Evolutionary conservation across 768 basidiomycete genomes (phyloP), one percentile per base, ranked within the genome.

Genomic region (Candolleomyces eurysporus): DNA sequence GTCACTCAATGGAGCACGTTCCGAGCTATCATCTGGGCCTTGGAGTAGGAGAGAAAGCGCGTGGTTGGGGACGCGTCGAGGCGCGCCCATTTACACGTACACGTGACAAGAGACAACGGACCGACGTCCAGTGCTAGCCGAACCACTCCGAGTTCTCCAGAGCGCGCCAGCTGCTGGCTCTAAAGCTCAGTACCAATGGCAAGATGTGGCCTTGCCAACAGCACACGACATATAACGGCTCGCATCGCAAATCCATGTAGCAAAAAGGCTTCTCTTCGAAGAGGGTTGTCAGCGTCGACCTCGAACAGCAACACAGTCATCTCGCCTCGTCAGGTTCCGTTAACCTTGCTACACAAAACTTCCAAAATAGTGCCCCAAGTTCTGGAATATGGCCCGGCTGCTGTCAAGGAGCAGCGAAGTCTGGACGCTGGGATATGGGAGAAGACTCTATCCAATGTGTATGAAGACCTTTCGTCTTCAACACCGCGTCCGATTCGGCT

Each of bases 341-440:
- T 83, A 54, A 80, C 78, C 7, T 65, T 85, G 11, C 70, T 87
- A 39, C 81, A 85, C 67, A 84, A 81, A 69, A 79, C 79, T 0
- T 71, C 71, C 8, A 70, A 76, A 5, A 65, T 87, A 3, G 61
- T 87, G 8, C 83, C 82, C 42, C 76, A 77, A 32, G 71, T 79
- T 17, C 75, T 83, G 42, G 69, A 63, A n/a, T 56, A 42, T 56
- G 54, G 60, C 58, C 31, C 61, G 50, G 3, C 63, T 39, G 32
- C 30, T 21, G 58, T 46, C 62, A 66, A 14, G 61, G 53, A 51
- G 59, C 4, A 26, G 21, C 40, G 64, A 21, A 26, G 63, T 14
- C 62, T 70, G 31, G 68, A 64, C 43, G 48, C 63, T 5, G 74
- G 75, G n/a, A 76, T 77, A 63, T 88, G 85, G 86, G 69, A 78